These are phyloP conservation scores for Phoenix dactylifera DNA, from an alignment of 176 grass and related monocot species.

Conservation along the genomic window DNA sequence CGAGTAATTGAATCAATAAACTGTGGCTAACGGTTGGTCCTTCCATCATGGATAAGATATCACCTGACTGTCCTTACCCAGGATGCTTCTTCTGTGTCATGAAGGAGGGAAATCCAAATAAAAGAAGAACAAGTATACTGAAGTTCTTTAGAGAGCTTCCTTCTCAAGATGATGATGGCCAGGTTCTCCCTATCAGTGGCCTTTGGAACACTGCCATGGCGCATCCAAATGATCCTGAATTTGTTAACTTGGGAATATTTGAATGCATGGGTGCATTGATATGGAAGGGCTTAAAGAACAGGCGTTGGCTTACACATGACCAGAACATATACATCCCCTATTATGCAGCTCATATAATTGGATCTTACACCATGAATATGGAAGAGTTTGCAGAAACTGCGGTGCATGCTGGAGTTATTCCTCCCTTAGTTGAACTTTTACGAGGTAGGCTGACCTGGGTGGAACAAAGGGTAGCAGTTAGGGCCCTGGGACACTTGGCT, in stretches of 20 bases:
- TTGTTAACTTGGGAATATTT: conserved; percentile 90
- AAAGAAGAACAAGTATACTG: conserved; percentile 67
- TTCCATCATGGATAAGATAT: conserved; percentile 55
- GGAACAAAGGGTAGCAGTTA: conserved; percentile 93
- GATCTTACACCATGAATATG: conserved; percentile 99
- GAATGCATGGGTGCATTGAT: conserved; percentile 96
- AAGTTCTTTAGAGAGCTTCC: conserved; percentile 98
- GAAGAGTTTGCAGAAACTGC: conserved; percentile 89
- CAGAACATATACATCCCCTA: conserved; percentile 99
- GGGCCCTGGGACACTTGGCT: conserved; percentile 92
- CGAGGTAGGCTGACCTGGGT: conserved; percentile 98
- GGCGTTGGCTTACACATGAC: conserved; percentile 92
- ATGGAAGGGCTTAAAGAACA: conserved; percentile 98
- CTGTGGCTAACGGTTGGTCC: not conserved
- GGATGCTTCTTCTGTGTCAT: conserved; percentile 99
- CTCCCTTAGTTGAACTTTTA: conserved; percentile 89
- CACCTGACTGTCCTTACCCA: conserved; percentile 85
- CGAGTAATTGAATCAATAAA: not conserved
- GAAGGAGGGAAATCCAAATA: conserved; percentile 93
- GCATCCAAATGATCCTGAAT: conserved; percentile 94
- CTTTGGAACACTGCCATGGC: conserved; percentile 99
- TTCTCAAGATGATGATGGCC: conserved; percentile 85
- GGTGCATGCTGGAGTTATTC: conserved; percentile 82
- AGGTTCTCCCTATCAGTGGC: conserved; percentile 90
- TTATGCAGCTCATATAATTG: conserved; percentile 96